Percentiles rank a stretch among this genome's conserved stretches.
Conservation (phyloP, 257 asterid species). For the Penstemon eatonii region DNA sequence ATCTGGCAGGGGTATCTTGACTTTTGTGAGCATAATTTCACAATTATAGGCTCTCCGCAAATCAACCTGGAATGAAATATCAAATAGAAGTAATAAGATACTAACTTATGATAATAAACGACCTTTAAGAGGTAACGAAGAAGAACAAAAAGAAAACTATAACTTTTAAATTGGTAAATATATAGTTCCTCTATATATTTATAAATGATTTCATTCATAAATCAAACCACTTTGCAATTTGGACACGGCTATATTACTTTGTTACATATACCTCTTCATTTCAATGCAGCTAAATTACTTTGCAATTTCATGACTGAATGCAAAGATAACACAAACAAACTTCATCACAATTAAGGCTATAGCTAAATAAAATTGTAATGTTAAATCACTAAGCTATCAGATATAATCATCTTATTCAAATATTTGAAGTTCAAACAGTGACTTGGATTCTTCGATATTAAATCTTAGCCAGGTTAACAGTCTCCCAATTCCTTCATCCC, state of each 20-base stretch:
- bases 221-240: background rate
- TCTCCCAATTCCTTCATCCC: background rate
- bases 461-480: conserved; percentile 2
- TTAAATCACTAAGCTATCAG: conserved; percentile 5
- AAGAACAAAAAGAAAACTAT: conserved; percentile 3
- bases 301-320: conserved; percentile 9
- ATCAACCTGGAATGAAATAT: conserved; percentile 65
- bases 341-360: background rate
- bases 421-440: conserved; percentile 19
- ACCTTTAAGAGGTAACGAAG: conserved; percentile 9
- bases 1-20: conserved; percentile 89
- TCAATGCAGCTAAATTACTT: conserved; percentile 12
- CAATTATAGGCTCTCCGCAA: conserved; percentile 96
- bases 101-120: conserved; percentile 3
- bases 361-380: background rate
- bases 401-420: conserved; percentile 9
- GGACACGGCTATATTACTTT: background rate
- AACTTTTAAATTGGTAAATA: background rate
- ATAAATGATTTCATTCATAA: conserved; percentile 19
- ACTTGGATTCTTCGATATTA: conserved; percentile 8
- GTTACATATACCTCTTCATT: background rate
- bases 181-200: background rate
- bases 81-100: conserved; percentile 25
- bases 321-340: background rate
- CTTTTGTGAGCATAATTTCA: conserved; percentile 96